Evolutionary conservation across 1,284 basidiomycete species (phyloP), one percentile per base, ranked within the genome.

Genomic region (Golubevia pallescens): DNA sequence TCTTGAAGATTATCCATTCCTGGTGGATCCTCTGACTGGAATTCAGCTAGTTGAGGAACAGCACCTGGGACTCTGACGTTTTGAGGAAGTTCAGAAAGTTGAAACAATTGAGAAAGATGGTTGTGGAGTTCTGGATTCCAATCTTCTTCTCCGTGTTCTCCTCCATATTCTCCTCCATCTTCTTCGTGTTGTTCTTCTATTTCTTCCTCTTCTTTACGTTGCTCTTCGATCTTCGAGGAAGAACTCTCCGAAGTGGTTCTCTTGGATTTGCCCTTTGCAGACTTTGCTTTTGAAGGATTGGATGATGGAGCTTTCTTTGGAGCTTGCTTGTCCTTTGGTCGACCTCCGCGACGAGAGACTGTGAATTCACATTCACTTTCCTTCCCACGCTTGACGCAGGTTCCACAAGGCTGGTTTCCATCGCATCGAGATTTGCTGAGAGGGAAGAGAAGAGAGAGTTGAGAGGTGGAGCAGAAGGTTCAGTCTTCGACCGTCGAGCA

Each of bases 351-450:
- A 53, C 78, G 65, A 6, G 76, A 78, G 38, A 79, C 65, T 1
- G 78, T 80, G 71, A 74, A 80, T 52, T 75, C 66, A 61, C 78
- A 80, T 38, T 80, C 78, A 55, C 78, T 74, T 1, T 65, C 63
- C 42, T 70, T 71, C 0, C 70, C 74, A 28, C 78, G 63, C 32
- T 64, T 72, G 3, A 76, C 67, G 54, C 78, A 80, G 20, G 77
- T 71, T 21, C 71, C 71, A 58, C 78, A 80, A 0, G 78, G 78
- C 54, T 77, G 75, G 63, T 74, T 77, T 54, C 78, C 78, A 23
- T 80, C 78, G 57, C 78, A 80, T 62, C 77, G 66, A 55, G 78
- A 80, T 62, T 80, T 80, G 5, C 70, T 48, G 34, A 38, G 10
- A 38, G 34, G 34, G 34, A 5, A 4, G 34, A 38, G 34, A 38